Evolutionary conservation across 2,329 filamentous ascomycete species (phyloP).

Genomic region (Pseudogymnoascus sp.): DNA sequence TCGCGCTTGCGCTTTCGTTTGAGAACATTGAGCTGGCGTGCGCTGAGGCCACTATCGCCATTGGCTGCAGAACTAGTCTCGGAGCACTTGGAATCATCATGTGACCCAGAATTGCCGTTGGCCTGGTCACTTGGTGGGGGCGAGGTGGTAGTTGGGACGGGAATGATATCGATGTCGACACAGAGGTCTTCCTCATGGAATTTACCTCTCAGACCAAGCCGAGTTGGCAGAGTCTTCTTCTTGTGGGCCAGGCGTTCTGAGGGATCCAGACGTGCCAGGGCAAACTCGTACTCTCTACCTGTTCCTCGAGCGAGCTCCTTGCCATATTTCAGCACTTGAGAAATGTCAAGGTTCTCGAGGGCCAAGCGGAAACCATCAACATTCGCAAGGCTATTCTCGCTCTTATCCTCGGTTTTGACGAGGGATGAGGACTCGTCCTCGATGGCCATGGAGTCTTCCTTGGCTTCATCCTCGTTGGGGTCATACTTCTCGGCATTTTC

Average conservation of each 20-base stretch:
- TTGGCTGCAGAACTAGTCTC: conserved; percentile 26
- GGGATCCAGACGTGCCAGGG: conserved; percentile 72
- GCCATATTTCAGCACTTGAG: conserved; percentile 71
- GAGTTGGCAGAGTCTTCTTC: conserved; percentile 76
- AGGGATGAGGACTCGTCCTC: conserved; percentile 26
- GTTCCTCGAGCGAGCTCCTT: conserved; percentile 75
- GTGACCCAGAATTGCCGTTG: conserved; percentile 37
- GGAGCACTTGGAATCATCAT: conserved; percentile 28
- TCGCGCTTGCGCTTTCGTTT: conserved; percentile 92
- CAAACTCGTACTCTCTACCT: conserved; percentile 75
- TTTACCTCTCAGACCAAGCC: conserved; percentile 77
- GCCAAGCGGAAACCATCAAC: conserved; percentile 55
- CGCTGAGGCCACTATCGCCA: conserved; percentile 65
- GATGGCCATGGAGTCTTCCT: conserved; percentile 36
- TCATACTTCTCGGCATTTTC: conserved; percentile 82
- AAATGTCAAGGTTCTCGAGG: conserved; percentile 67
- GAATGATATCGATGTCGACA: conserved; percentile 46
- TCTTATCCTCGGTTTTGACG: conserved; percentile 49
- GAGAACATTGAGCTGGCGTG: conserved; percentile 85
- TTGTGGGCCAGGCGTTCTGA: conserved; percentile 73
- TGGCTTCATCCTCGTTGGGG: conserved; percentile 68
- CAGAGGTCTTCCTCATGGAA: conserved; percentile 79
- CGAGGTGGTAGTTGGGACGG: conserved; percentile 12
- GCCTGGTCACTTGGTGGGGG: conserved; percentile 16
- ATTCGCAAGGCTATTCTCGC: conserved; percentile 32